Percentiles rank a stretch among this genome's conserved stretches.
These are phyloP conservation scores for Wallacemonas sp. DNA, from an alignment of 208 protist genomes.

Conservation along the genomic window DNA sequence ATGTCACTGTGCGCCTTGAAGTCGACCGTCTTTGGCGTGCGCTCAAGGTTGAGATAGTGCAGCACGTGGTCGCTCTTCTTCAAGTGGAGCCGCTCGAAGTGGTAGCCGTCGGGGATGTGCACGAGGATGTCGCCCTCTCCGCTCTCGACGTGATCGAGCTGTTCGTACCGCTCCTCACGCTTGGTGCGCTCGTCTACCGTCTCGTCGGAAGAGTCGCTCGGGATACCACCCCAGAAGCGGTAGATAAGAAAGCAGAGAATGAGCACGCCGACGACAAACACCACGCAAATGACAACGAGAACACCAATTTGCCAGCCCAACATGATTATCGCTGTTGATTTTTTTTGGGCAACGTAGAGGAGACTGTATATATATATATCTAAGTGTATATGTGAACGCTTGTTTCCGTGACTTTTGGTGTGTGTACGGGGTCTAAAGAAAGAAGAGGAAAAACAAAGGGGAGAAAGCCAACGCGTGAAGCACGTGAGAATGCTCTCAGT, in stretches of 20 bases:
- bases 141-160: background rate
- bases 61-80: constrained; percentile 24
- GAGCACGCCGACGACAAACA: constrained; percentile 39
- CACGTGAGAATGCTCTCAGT: too few species aligned
- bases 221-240: constrained; percentile 24
- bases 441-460: too few species aligned
- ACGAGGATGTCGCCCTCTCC: background rate
- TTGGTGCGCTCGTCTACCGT: background rate
- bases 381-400: too few species aligned
- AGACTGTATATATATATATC: too few species aligned
- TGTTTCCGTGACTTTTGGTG: too few species aligned
- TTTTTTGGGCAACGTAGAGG: too few species aligned
- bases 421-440: too few species aligned
- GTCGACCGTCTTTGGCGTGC: constrained; percentile 33
- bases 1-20: constrained; percentile 32
- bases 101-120: background rate
- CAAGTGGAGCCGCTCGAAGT: background rate
- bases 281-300: constrained; percentile 56
- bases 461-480: too few species aligned
- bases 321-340: constrained; percentile 30
- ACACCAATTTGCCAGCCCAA: constrained; percentile 52
- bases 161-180: background rate
- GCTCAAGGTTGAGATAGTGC: constrained; percentile 57
- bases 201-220: background rate
- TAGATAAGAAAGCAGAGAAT: constrained; percentile 48